phyloP scores from a whole-genome alignment of 2,329 filamentous ascomycete species.

The Colletotrichum horii region DNA sequence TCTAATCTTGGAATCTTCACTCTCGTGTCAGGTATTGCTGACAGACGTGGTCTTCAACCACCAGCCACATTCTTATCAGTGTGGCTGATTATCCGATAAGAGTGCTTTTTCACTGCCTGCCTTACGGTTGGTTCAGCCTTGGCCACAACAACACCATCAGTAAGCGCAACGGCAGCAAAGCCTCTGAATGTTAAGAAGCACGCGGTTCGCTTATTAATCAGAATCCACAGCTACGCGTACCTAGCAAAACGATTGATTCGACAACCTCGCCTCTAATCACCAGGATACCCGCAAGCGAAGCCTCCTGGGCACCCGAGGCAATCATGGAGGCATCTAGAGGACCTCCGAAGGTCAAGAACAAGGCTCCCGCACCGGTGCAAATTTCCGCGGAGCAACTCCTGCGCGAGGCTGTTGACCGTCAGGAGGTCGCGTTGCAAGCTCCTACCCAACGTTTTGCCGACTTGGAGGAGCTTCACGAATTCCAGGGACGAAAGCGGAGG shows the following conservation, averaged over 20 bases:
- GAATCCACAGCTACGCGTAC: background rate
- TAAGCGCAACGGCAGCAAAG: background rate
- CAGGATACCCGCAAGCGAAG: background rate
- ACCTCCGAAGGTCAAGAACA: constrained; percentile 97
- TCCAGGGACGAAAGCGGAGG: constrained; percentile 92
- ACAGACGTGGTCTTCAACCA: background rate
- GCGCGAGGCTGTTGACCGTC: constrained; percentile 94
- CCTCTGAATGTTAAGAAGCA: background rate
- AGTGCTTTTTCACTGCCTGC: background rate
- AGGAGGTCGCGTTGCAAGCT: constrained; percentile 85
- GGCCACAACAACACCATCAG: background rate
- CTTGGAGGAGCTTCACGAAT: constrained; percentile 96
- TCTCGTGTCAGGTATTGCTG: background rate
- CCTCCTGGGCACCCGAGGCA: constrained; percentile 18
- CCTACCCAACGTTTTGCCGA: constrained; percentile 96
- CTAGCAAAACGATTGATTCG: background rate
- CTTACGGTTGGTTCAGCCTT: background rate
- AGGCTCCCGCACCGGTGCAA: constrained; percentile 87
- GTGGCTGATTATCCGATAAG: background rate
- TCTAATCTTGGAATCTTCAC: background rate
- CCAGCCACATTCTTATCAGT: background rate
- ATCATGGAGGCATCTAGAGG: constrained; percentile 90
- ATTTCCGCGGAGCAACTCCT: constrained; percentile 98
- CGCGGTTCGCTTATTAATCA: background rate
- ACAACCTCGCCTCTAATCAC: background rate